Percentiles rank a stretch among this genome's conserved stretches.
These are phyloP conservation scores for Hypoxylon intermedium DNA, from an alignment of 495 filamentous ascomycete species.

Conservation along the genomic window DNA sequence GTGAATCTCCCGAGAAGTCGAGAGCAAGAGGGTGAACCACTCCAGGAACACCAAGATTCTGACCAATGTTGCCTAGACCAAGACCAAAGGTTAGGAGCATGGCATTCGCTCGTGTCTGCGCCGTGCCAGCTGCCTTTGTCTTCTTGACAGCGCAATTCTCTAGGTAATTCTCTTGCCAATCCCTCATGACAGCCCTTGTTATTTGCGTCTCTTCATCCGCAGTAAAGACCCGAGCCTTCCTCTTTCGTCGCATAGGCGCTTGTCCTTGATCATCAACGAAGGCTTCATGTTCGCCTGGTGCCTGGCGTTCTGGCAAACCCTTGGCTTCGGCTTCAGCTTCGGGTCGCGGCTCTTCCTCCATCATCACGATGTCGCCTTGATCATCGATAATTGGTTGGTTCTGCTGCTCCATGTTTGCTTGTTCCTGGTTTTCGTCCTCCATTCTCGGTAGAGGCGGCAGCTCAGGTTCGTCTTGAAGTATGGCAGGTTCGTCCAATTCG, in stretches of 20 bases:
- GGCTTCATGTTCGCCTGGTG: constrained; percentile 13
- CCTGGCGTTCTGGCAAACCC: constrained; percentile 36
- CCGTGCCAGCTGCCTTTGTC: constrained; percentile 17
- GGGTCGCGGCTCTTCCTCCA: constrained; percentile 39
- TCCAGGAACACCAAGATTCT: too few species aligned
- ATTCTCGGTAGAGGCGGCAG: constrained; percentile 44
- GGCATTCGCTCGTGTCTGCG: constrained; percentile 54
- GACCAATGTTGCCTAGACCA: too few species aligned
- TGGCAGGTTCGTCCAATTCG: constrained; percentile 27
- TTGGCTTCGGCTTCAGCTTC: constrained; percentile 39
- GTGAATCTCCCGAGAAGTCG: too few species aligned
- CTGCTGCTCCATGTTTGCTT: constrained; percentile 10
- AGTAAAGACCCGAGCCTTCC: constrained; percentile 35
- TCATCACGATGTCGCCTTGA: constrained; percentile 40
- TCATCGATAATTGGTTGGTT: constrained; percentile 25
- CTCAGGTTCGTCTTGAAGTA: constrained; percentile 44
- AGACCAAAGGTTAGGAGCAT: constrained; percentile 53
- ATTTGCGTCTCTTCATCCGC: constrained; percentile 57
- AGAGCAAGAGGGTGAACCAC: too few species aligned
- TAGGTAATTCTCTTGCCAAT: constrained; percentile 68
- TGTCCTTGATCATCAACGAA: constrained; percentile 29
- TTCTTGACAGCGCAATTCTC: constrained; percentile 47
- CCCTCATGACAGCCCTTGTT: constrained; percentile 60
- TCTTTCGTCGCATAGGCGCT: constrained; percentile 37
- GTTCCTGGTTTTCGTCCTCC: constrained; percentile 11